Base-by-base conservation (phyloP, 1,139 yeast genomes). In the Nadsonia starkeyi-henricii region DNA sequence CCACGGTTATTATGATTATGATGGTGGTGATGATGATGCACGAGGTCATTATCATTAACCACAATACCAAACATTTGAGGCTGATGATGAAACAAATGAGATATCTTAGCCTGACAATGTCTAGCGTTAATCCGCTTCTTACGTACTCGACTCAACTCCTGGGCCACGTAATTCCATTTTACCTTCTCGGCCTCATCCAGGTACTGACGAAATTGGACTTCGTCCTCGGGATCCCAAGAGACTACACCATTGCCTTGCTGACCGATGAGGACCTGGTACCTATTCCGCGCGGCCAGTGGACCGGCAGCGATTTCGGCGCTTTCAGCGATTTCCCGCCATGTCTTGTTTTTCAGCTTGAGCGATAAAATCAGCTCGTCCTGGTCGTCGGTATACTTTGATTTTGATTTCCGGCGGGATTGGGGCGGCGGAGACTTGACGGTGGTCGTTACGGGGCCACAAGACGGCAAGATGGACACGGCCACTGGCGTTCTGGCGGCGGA, bases 181-280 rank as follows among this genome's bases (percentile, higher is more conserved):
- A 81, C 86, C 47, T 74, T 56, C 58, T 83, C 93, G 1, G 83
- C 88, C 42, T 75, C 78, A 59, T 83, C 91, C 15, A 82, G 64
- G 18, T 79, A 56, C 30, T 62, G 62, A 54, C 75, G 78, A 44
- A 82, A 66, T 20, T 70, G 68, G n/a, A 63, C 53, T 15, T 77
- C 73, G 61, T 81, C 88, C 20, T 75, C 77, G 1, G 68, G 58
- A 20, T 75, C 77, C 84, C 88, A 81, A 42, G 76, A 73, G 36
- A 79, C 74, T 3, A 80, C 72, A 21, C 84, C 83, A 48, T 84
- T 82, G 2, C 93, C 91, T 57, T 83, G 93, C 61, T 83, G 93
- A 1, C 93, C 93, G 52, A 83, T 82, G 48, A 83, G 71, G 4
- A 83, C 93, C 60, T 83, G 93, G 59, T 83, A 83, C 52, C 93